Evolutionary conservation across 1,284 basidiomycete species (phyloP), one percentile per base, ranked within the genome.

Genomic region (Leccinum fuscescens): DNA sequence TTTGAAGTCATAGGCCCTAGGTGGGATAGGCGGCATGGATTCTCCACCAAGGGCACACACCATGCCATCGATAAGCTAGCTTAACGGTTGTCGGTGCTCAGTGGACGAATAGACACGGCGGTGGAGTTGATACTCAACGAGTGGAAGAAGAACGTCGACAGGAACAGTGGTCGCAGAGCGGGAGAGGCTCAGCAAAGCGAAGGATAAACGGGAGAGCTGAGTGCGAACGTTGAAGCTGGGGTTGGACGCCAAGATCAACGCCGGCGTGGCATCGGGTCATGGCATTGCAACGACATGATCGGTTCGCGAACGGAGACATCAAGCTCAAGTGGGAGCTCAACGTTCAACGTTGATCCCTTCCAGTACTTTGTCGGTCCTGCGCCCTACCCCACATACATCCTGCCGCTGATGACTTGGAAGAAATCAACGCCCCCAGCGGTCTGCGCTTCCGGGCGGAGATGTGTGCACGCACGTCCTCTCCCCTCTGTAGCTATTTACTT

Each of bases 91-190:
- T 80, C 86, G 17, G 78, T 82, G 0, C 83, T 97, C 3, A 83
- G 90, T 0, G 77, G 79, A 17, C 92, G 94, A 71, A 86, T 98
- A 52, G 86, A 90, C 61, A 84, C 86, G 15, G 90, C 94, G 0
- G 79, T 95, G 27, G 83, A 88, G 56, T 77, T 94, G 22, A 81
- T 86, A 72, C 74, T 90, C 54, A 74, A 75, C 6, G 84, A 88
- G 62, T 89, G 86, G 86, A 88, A 86, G 72, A 88, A 84, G 70
- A 77, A 71, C 8, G 84, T 92, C 14, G 92, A 96, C 84, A 90
- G 64, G 87, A 92, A 66, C 89, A 90, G 55, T 94, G 94, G 93
- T 82, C 82, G 6, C 78, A 84, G 96, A 97, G 75, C 81, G 93
- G 2, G 89, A 91, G 64, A 80, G 91, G 35, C 79, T 97, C 6